phyloP scores from a whole-genome alignment of 257 asterid species.

The Nicotiana undulata region DNA sequence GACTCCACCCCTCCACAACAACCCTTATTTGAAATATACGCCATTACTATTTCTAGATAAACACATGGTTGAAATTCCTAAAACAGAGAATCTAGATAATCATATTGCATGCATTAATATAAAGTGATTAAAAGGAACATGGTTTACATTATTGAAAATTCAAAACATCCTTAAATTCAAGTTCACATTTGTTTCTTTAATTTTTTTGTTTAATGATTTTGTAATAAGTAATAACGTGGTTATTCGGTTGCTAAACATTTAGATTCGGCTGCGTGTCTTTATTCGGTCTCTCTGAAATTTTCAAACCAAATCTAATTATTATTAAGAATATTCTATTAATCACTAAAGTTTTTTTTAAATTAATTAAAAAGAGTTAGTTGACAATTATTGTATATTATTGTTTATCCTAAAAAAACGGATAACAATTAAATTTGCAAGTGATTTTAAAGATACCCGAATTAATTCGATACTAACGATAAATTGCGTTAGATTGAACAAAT shows the following conservation, averaged over 20 bases:
- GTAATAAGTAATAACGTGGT: slow-evolving; percentile 2
- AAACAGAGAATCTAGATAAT: neutral
- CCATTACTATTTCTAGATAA: neutral
- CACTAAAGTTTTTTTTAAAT: neutral
- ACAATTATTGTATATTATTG: neutral
- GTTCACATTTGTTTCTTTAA: neutral
- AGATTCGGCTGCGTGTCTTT: neutral
- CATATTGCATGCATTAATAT: neutral
- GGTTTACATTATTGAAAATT: slow-evolving; percentile 9
- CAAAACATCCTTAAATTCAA: slow-evolving; percentile 2
- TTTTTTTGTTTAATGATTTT: neutral
- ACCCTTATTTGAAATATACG: too few species aligned
- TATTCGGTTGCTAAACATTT: neutral
- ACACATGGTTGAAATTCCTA: neutral
- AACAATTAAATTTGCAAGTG: too few species aligned
- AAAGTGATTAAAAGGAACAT: neutral
- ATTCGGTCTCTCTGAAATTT: neutral
- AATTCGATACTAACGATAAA: too few species aligned
- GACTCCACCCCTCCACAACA: too few species aligned
- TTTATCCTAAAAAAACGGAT: too few species aligned
- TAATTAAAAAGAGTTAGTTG: neutral
- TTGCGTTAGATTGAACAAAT: too few species aligned
- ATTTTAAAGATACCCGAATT: too few species aligned
- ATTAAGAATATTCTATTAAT: slow-evolving; percentile 6
- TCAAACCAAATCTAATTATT: slow-evolving; percentile 4